phyloP scores from a whole-genome alignment of 2,329 filamentous ascomycete genomes.

The Arthrobotrys conoides region DNA sequence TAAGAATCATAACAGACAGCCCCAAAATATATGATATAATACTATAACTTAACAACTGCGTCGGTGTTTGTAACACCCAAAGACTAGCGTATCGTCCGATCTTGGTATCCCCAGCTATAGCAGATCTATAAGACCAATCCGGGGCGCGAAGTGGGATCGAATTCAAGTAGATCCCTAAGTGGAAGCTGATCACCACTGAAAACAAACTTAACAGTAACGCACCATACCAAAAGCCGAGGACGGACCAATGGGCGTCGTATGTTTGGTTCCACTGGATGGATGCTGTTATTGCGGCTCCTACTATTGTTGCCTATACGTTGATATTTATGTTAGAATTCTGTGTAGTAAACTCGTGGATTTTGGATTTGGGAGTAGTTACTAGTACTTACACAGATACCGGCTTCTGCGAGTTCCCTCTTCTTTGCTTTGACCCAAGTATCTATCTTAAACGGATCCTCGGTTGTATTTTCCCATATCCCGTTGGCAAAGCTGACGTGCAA shows the following conservation, averaged over 20 bases:
- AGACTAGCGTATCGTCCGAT: conserved; percentile 12
- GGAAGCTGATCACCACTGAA: background rate
- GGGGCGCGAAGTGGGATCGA: conserved; percentile 8
- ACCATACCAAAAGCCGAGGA: conserved; percentile 16
- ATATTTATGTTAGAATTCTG: background rate
- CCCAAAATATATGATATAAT: conserved; percentile 13
- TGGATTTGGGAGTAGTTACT: no score
- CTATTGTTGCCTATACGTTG: conserved; percentile 1
- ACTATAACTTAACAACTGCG: conserved; percentile 7
- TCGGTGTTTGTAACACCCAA: conserved; percentile 19
- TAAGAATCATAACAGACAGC: conserved; percentile 10
- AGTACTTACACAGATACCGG: conserved; percentile 8
- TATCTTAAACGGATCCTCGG: background rate
- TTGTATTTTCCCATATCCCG: conserved; percentile 3
- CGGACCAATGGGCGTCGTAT: conserved; percentile 7
- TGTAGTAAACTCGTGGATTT: no score
- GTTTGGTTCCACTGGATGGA: conserved; percentile 20
- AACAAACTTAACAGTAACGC: conserved; percentile 13
- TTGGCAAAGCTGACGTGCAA: background rate
- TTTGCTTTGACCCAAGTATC: conserved; percentile 7
- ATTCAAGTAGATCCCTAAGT: conserved; percentile 14
- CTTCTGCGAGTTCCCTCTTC: conserved; percentile 4
- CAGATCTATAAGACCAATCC: conserved; percentile 7
- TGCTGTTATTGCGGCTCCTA: background rate
- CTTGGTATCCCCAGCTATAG: background rate